Percentiles rank a stretch among this genome's conserved stretches.
These are phyloP conservation scores for Pugionium dolabratum DNA, from an alignment of 345 rosid species.

Conservation along the genomic window DNA sequence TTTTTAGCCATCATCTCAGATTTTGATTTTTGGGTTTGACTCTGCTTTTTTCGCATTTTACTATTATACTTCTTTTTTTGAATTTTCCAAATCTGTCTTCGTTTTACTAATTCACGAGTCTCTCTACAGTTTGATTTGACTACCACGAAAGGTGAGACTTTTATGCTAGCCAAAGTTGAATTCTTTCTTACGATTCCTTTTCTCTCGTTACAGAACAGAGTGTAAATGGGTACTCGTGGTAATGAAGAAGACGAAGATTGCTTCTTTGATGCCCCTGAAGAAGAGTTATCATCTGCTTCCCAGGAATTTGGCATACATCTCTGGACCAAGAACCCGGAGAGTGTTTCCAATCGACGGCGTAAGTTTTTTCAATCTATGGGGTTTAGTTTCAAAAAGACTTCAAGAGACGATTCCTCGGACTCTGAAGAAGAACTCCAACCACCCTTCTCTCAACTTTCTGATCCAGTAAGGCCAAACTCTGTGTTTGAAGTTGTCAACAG, in stretches of 20 bases:
- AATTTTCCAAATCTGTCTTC: conserved; percentile 67
- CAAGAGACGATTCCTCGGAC: background rate
- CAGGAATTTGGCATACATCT: conserved; percentile 30
- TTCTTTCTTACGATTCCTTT: conserved; percentile 10
- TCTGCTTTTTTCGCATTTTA: background rate
- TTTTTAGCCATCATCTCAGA: background rate
- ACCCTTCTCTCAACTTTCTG: background rate
- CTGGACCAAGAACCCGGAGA: conserved; percentile 47
- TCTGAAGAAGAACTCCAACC: background rate
- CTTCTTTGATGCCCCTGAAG: conserved; percentile 70
- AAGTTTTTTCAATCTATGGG: conserved; percentile 52
- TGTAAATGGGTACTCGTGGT: conserved; percentile 35
- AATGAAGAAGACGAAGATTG: conserved; percentile 58
- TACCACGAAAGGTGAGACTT: background rate
- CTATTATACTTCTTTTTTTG: conserved; percentile 35
- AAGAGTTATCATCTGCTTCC: conserved; percentile 38
- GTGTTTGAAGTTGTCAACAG: background rate
- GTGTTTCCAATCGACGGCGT: conserved; percentile 46
- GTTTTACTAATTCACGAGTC: conserved; percentile 23
- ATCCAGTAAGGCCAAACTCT: background rate
- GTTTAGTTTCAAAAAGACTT: conserved; percentile 30
- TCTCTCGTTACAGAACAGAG: conserved; percentile 41
- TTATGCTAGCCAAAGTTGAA: conserved; percentile 42
- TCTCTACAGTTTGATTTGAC: conserved; percentile 36
- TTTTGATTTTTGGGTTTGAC: conserved; percentile 15